Conservation (phyloP, 306 rosid species). For the Ochetophila trinervis region DNA sequence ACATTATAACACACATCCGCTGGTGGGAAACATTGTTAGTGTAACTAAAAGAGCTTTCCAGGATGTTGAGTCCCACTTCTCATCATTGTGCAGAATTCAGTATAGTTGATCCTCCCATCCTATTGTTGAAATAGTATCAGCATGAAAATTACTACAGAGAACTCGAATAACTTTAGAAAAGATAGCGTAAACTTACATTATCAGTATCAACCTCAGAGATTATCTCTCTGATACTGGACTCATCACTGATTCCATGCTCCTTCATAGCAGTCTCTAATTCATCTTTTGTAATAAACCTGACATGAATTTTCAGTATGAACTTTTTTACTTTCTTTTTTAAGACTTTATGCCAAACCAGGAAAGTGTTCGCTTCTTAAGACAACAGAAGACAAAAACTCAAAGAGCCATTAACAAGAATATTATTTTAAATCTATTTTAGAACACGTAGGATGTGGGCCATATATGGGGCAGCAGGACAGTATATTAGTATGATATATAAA, state of each 20-base stretch:
- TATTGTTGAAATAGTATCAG: slow-evolving; percentile 35
- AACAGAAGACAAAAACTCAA: not conserved
- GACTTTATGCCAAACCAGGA: slow-evolving; percentile 12
- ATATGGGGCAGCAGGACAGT: too few relatives aligned
- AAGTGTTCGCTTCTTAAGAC: not conserved
- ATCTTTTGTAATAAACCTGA: slow-evolving; percentile 77
- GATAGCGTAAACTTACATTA: slow-evolving; percentile 56
- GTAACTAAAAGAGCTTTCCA: slow-evolving; percentile 33
- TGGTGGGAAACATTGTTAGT: slow-evolving; percentile 1
- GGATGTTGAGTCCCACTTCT: slow-evolving; percentile 78
- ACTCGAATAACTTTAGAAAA: slow-evolving; percentile 9
- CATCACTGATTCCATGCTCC: slow-evolving; percentile 80
- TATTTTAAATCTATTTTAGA: not conserved
- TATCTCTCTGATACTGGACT: slow-evolving; percentile 74
- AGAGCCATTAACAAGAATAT: not conserved
- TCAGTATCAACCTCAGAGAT: slow-evolving; percentile 93
- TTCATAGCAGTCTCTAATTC: slow-evolving; percentile 91
- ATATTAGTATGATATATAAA: too few relatives aligned
- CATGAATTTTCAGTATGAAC: slow-evolving; percentile 19
- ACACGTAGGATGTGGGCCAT: too few relatives aligned
- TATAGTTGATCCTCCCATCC: slow-evolving; percentile 92
- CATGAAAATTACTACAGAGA: not conserved
- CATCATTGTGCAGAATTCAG: slow-evolving; percentile 92
- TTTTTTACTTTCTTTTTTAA: not conserved
- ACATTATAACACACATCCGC: slow-evolving; percentile 18